Evolutionary conservation across 441 rosid genomes (phyloP), one percentile per base, ranked within the genome.

Genomic region (Flueggea neowawraea): DNA sequence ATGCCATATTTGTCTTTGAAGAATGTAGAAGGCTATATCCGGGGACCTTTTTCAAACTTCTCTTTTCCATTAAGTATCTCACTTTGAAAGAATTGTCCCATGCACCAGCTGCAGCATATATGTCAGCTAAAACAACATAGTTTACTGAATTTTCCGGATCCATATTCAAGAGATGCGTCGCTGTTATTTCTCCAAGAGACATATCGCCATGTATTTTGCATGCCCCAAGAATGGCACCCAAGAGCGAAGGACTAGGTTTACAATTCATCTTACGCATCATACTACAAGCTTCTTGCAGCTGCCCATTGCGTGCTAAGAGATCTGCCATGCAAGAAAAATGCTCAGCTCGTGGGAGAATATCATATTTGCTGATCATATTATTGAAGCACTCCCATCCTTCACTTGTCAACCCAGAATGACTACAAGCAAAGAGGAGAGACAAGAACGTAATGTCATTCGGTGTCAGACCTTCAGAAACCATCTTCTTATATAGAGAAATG

Each of bases 141-240:
- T 81, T 81, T n/a, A 75, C 85, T 2, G 89, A 73, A 68, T 79
- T 80, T 65, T 74, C 71, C 14, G 88, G 93, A 71, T 84, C 83
- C 80, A 80, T 68, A 22, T 64, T 60, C 49, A 83, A 68, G 65
- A 89, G 88, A 55, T 78, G 72, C 3, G 43, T 14, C 3, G 92
- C 88, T 60, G 87, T 88, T 61, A 57, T 71, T 80, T 84, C 64
- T 62, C 92, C 86, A 33, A 85, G 80, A 48, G 75, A 36, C 47
- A 31, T 41, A 32, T 80, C 71, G 49, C 77, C 89, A 72, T 89
- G 69, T 32, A 74, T 71, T 65, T 72, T 75, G 76, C 92, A 85
- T 2, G 95, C 90, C 62, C 89, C 90, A 32, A 89, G 86, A 73
- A 91, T 64, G 65, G 92, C 69, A 77, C 84, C 83, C 95, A 94